Evolutionary conservation across 176 grass and related monocot genomes (phyloP).

Genomic region (Poa annua): DNA sequence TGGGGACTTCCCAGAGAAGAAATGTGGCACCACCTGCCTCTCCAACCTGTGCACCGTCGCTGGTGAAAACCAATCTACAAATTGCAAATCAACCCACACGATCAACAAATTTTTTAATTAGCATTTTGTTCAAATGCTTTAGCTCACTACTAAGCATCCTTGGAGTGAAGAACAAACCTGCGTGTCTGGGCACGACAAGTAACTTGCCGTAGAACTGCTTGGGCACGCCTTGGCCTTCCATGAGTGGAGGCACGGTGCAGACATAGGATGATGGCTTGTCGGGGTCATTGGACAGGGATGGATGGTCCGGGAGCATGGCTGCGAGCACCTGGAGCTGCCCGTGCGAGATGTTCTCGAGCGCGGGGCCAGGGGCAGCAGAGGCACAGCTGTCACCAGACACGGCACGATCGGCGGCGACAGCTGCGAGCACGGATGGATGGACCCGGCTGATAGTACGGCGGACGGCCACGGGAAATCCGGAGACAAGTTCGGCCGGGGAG

Average conservation of each 20-base stretch:
- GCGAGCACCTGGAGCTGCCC: conserved; percentile 87
- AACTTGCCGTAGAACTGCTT: conserved; percentile 57
- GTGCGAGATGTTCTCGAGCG: conserved; percentile 90
- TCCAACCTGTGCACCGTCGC: conserved; percentile 76
- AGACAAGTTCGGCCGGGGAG: conserved; percentile 54
- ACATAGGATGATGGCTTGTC: conserved; percentile 82
- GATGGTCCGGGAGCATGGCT: conserved; percentile 72
- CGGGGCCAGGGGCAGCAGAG: conserved; percentile 11
- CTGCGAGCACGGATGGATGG: conserved; percentile 70
- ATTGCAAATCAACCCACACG: neutral
- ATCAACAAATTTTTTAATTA: neutral
- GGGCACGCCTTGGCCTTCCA: conserved; percentile 79
- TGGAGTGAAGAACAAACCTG: conserved; percentile 49
- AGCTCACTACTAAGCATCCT: neutral
- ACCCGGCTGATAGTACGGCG: conserved; percentile 65
- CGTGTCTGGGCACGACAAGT: conserved; percentile 71
- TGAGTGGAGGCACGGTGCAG: conserved; percentile 72
- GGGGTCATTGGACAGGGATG: conserved; percentile 60
- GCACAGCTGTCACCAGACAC: conserved; percentile 7
- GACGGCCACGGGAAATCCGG: conserved; percentile 58
- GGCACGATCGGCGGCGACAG: conserved; percentile 68
- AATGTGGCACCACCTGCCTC: conserved; percentile 87
- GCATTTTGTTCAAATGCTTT: neutral
- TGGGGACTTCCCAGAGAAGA: conserved; percentile 79
- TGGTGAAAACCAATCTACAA: conserved; percentile 84